phyloP scores from a whole-genome alignment of 2,329 filamentous ascomycete species.

The Dactylellina sp. region DNA sequence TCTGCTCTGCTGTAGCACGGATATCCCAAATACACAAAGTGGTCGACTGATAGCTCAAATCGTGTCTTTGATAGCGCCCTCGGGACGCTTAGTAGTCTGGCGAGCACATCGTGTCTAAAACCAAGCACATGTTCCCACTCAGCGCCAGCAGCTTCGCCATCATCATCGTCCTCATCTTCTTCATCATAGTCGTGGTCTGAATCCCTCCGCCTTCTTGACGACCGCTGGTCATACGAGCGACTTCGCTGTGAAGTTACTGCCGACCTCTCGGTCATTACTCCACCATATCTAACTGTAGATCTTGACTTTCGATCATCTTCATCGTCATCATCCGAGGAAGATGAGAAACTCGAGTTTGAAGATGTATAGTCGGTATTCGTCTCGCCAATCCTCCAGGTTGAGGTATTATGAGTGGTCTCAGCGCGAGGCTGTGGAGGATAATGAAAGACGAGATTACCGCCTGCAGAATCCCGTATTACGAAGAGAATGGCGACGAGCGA shows the following conservation, averaged over 20 bases:
- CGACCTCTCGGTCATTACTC: conserved; percentile 55
- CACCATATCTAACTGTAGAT: conserved; percentile 56
- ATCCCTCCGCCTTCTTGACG: conserved; percentile 50
- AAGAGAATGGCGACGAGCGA: conserved; percentile 77
- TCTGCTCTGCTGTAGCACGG: conserved; percentile 84
- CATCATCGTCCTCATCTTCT: conserved; percentile 63
- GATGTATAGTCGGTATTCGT: conserved; percentile 63
- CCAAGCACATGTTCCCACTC: conserved; percentile 78
- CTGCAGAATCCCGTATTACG: conserved; percentile 79
- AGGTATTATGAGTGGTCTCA: conserved; percentile 61
- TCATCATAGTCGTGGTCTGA: conserved; percentile 61
- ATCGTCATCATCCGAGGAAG: conserved; percentile 58
- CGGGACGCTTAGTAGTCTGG: conserved; percentile 81
- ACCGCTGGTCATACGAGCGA: conserved; percentile 42
- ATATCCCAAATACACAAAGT: conserved; percentile 82
- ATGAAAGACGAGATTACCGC: conserved; percentile 86
- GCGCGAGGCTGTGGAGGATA: conserved; percentile 74
- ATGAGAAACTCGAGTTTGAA: conserved; percentile 61
- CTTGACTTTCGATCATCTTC: conserved; percentile 62
- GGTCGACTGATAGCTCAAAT: conserved; percentile 85
- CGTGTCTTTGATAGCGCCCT: conserved; percentile 81
- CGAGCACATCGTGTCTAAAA: conserved; percentile 79
- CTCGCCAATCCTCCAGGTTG: conserved; percentile 59
- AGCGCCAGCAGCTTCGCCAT: conserved; percentile 66
- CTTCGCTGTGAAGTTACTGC: conserved; percentile 57